A percentile compares a stretch with the other conserved stretches of the same genome.
Conservation (phyloP, 371 early-diverging fungal species). For the Mortierella sp. region DNA sequence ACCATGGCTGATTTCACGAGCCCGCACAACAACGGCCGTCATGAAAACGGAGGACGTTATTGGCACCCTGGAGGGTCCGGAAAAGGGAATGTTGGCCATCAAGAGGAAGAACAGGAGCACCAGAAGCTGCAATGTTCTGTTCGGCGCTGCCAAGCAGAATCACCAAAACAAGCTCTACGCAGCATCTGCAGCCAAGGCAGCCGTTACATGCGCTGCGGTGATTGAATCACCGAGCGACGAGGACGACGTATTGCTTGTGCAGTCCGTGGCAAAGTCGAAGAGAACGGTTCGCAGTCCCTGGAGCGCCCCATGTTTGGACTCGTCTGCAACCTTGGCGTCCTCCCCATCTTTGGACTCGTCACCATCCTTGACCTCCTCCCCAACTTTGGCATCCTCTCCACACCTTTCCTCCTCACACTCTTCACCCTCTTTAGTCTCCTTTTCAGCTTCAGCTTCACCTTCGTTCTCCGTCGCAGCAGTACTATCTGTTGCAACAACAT, state of each 20-base stretch:
- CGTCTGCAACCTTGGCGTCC: background rate
- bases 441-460: background rate
- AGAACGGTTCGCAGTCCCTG: background rate
- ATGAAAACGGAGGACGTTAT: background rate
- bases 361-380: background rate
- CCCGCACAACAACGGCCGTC: slow-evolving; percentile 11
- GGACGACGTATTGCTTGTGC: slow-evolving; percentile 1
- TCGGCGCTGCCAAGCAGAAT: slow-evolving; percentile 8
- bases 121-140: too few species aligned
- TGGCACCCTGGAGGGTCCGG: too few species aligned
- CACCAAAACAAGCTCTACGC: background rate
- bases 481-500: background rate
- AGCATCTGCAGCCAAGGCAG: background rate
- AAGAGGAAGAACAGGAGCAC: too few species aligned
- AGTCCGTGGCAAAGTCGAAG: slow-evolving; percentile 14
- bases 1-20: slow-evolving; percentile 12
- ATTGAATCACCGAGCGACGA: background rate
- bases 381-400: slow-evolving; percentile 1
- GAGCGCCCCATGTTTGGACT: too few species aligned
- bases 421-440: background rate
- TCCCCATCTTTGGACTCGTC: background rate
- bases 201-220: background rate
- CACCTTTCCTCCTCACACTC: background rate
- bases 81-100: too few species aligned
- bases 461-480: background rate